These are phyloP conservation scores for Pythium coloratum DNA, from an alignment of 352 stramenopile genomes.

Conservation along the genomic window DNA sequence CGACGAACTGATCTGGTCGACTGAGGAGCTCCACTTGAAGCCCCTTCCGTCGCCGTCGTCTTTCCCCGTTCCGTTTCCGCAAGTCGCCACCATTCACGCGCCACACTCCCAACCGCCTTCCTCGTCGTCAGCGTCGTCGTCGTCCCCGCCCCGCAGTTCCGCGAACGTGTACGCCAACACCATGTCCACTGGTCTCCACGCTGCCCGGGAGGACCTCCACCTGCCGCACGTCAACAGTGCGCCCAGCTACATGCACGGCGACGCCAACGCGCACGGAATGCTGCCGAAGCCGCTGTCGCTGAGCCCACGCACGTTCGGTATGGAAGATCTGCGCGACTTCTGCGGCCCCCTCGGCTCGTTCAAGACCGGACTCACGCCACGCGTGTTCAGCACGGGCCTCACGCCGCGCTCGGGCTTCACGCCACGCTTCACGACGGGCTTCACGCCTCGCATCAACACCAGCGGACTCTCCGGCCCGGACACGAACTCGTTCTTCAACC, in stretches of 20 bases:
- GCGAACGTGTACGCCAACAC: slow-evolving; percentile 16
- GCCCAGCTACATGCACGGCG: slow-evolving; percentile 37
- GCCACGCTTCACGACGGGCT: slow-evolving; percentile 74
- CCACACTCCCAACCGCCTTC: slow-evolving; percentile 3
- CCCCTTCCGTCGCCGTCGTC: not conserved
- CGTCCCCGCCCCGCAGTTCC: not conserved
- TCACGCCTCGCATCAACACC: slow-evolving; percentile 71
- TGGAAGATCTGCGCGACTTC: slow-evolving; percentile 86
- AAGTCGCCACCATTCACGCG: slow-evolving; percentile 21
- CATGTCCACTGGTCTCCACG: slow-evolving; percentile 77
- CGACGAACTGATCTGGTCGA: not conserved
- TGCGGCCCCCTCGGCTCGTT: slow-evolving; percentile 75
- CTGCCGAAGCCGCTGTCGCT: slow-evolving; percentile 76
- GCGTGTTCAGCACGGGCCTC: slow-evolving; percentile 77
- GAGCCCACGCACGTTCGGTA: slow-evolving; percentile 76
- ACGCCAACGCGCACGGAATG: slow-evolving; percentile 29
- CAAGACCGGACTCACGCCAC: slow-evolving; percentile 81
- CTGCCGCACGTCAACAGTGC: slow-evolving; percentile 43
- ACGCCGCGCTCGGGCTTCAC: slow-evolving; percentile 83
- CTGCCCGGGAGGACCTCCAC: slow-evolving; percentile 66
- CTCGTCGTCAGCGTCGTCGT: not conserved
- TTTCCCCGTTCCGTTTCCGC: slow-evolving; percentile 6
- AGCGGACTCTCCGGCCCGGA: slow-evolving; percentile 34
- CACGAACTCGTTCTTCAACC: slow-evolving; percentile 47
- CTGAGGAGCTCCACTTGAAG: not conserved